Percentiles rank a stretch among this genome's conserved stretches.
Conservation (phyloP, 257 asterid species). For the Vinca minor region DNA sequence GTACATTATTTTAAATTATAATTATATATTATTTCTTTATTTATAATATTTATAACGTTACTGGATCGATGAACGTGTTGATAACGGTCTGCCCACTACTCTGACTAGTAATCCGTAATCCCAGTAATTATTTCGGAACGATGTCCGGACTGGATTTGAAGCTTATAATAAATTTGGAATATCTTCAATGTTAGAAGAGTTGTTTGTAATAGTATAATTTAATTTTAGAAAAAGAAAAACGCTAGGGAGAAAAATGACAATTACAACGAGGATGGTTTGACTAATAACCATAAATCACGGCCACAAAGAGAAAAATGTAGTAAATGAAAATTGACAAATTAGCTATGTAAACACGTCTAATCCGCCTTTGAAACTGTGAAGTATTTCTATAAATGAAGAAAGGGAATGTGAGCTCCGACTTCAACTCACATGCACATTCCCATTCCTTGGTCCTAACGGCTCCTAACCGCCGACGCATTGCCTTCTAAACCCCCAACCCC, state of each 20-base stretch:
- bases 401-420: neutral
- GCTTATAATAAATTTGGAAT: too few species aligned
- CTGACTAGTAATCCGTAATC: too few species aligned
- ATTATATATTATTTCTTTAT: too few species aligned
- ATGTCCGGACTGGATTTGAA: too few species aligned
- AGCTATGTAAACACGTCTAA: constrained; percentile 7
- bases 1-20: too few species aligned
- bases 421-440: constrained; percentile 14
- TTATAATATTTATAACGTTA: too few species aligned
- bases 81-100: too few species aligned
- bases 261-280: constrained; percentile 1
- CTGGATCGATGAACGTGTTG: too few species aligned
- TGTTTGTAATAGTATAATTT: too few species aligned
- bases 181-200: too few species aligned
- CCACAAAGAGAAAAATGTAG: neutral
- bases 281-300: constrained; percentile 3
- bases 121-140: too few species aligned
- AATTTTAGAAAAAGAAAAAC: too few species aligned
- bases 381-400: neutral
- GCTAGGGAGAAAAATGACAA: neutral
- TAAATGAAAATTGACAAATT: neutral
- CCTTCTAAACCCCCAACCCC: neutral
- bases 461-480: constrained; percentile 17
- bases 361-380: constrained; percentile 18
- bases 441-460: constrained; percentile 24